phyloP scores from a whole-genome alignment of 495 filamentous ascomycete species.

The Thermothielavioides terrestris region DNA sequence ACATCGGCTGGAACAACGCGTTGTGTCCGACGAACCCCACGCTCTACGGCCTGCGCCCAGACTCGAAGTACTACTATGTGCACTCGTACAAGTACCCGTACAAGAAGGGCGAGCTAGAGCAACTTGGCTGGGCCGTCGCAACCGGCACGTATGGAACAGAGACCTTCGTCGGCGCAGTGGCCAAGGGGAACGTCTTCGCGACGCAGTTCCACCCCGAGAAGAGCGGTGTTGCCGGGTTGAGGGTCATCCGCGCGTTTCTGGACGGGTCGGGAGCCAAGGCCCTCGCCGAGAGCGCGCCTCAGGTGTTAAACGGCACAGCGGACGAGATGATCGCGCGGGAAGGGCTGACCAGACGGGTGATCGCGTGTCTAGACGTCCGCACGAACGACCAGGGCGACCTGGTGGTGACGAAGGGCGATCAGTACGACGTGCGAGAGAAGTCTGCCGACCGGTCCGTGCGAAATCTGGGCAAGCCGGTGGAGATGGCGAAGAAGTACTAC shows the following conservation, averaged over 20 bases:
- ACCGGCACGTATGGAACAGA: slow-evolving; percentile 81
- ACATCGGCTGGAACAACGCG: slow-evolving; percentile 97
- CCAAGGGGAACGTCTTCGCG: slow-evolving; percentile 72
- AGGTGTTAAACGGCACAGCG: neutral
- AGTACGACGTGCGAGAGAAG: slow-evolving; percentile 99
- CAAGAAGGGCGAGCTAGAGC: slow-evolving; percentile 57
- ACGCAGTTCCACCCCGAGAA: slow-evolving; percentile 99
- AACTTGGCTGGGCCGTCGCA: slow-evolving; percentile 78
- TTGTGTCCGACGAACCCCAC: slow-evolving; percentile 38
- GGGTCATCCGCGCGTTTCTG: slow-evolving; percentile 77
- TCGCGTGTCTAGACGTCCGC: slow-evolving; percentile 92
- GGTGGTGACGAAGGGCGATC: slow-evolving; percentile 96
- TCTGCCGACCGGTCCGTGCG: slow-evolving; percentile 64
- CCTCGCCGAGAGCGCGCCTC: slow-evolving; percentile 19
- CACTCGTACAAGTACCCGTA: slow-evolving; percentile 88
- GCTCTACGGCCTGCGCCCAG: slow-evolving; percentile 65
- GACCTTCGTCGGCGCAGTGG: slow-evolving; percentile 85
- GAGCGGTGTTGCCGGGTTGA: slow-evolving; percentile 78
- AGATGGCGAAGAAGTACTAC: slow-evolving; percentile 90
- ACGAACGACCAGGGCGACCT: slow-evolving; percentile 94
- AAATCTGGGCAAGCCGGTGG: slow-evolving; percentile 92
- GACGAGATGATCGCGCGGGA: slow-evolving; percentile 22
- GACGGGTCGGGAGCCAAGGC: slow-evolving; percentile 50
- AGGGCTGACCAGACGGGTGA: slow-evolving; percentile 80
- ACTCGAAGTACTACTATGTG: slow-evolving; percentile 97